phyloP scores from a whole-genome alignment of 352 stramenopile genomes.

The Pythium dissimile region DNA sequence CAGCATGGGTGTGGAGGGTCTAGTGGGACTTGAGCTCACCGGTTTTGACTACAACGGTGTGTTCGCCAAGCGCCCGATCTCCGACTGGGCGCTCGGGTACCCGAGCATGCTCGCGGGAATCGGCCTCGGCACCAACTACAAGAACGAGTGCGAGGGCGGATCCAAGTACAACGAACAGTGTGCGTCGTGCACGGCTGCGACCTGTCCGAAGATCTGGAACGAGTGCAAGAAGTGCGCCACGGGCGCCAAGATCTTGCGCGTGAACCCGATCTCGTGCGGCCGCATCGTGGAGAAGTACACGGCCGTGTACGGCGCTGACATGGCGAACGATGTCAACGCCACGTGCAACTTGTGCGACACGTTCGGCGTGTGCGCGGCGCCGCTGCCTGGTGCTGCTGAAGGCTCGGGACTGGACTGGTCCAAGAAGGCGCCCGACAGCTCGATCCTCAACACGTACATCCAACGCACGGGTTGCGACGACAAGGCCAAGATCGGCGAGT shows the following conservation, averaged over 20 bases:
- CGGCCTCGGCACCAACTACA: conserved; percentile 49
- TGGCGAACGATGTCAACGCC: conserved; percentile 8
- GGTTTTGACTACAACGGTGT: conserved; percentile 78
- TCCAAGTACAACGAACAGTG: conserved; percentile 53
- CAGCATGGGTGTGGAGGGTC: conserved; percentile 15
- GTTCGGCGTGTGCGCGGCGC: conserved; percentile 53
- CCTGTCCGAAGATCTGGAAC: conserved; percentile 24
- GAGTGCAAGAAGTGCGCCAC: conserved; percentile 33
- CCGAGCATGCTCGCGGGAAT: conserved; percentile 65
- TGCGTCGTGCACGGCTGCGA: conserved; percentile 26
- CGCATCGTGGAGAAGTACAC: conserved; percentile 28
- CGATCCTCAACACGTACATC: conserved; percentile 37
- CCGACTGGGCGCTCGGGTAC: conserved; percentile 69
- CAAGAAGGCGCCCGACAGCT: conserved; percentile 26
- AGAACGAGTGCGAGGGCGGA: conserved; percentile 34
- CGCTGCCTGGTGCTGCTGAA: conserved; percentile 53
- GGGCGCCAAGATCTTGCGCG: conserved; percentile 20
- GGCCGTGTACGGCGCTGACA: conserved; percentile 14
- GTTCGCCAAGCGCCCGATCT: conserved; percentile 52
- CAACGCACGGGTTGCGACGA: conserved; percentile 74
- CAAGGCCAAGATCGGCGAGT: conserved; percentile 47
- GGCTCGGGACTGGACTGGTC: conserved; percentile 61
- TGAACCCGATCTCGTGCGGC: conserved; percentile 31
- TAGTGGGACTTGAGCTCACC: conserved; percentile 42
- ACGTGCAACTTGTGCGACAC: conserved; percentile 34